phyloP scores from a whole-genome alignment of 2,329 filamentous ascomycete species.

The Penicillium sp. region DNA sequence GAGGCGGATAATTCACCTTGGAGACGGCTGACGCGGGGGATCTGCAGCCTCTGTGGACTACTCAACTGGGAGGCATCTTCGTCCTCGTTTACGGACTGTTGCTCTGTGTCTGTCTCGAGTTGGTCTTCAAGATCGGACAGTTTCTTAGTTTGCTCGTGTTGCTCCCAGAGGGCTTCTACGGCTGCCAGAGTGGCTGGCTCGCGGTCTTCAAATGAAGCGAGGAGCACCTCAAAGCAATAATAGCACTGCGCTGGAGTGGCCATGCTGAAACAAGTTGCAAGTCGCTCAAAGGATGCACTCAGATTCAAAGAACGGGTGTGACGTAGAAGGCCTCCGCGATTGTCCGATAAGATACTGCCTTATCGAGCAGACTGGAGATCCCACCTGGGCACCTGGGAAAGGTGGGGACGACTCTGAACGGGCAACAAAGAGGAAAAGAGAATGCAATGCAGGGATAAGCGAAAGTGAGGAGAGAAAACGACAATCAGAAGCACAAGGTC shows the following conservation, averaged over 20 bases:
- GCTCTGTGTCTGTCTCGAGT: slow-evolving; percentile 19
- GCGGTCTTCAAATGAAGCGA: slow-evolving; percentile 71
- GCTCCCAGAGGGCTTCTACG: slow-evolving; percentile 69
- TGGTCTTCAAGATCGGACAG: slow-evolving; percentile 37
- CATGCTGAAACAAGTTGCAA: slow-evolving; percentile 58
- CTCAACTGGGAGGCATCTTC: slow-evolving; percentile 19
- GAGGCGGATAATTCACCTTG: slow-evolving; percentile 39
- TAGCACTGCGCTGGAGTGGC: slow-evolving; percentile 83
- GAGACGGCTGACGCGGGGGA: slow-evolving; percentile 37
- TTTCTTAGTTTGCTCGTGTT: slow-evolving; percentile 48
- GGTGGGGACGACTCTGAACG: not conserved
- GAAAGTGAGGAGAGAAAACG: not conserved
- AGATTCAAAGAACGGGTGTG: not conserved
- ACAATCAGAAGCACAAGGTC: not conserved
- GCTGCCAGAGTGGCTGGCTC: slow-evolving; percentile 67
- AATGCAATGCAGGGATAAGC: no score
- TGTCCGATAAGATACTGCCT: slow-evolving; percentile 21
- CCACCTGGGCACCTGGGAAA: not conserved
- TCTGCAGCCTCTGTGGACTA: slow-evolving; percentile 28
- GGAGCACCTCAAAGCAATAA: slow-evolving; percentile 87
- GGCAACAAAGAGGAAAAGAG: slow-evolving; percentile 1
- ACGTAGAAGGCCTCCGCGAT: slow-evolving; percentile 9
- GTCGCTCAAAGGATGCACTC: not conserved
- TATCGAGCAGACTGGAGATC: slow-evolving; percentile 7
- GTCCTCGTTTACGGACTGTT: slow-evolving; percentile 26